These are phyloP conservation scores for Podospora fimiseda DNA, from an alignment of 495 filamentous ascomycete genomes.

Conservation along the genomic window DNA sequence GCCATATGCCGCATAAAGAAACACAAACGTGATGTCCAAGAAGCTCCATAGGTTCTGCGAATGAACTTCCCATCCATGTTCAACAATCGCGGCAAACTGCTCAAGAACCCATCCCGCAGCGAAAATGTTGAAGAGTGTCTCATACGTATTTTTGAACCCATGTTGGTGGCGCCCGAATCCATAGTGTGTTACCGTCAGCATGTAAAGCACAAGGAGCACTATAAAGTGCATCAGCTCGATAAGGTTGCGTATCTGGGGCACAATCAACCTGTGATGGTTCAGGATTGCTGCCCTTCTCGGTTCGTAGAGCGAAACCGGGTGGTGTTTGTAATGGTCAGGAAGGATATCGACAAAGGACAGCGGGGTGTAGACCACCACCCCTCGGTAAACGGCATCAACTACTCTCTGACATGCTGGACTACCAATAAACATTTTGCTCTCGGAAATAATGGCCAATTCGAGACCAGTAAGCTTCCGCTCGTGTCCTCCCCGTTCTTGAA, in stretches of 20 bases:
- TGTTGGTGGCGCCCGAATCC: slow-evolving; percentile 37
- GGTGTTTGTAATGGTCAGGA: slow-evolving; percentile 60
- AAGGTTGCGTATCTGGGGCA: slow-evolving; percentile 52
- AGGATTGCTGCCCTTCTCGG: slow-evolving; percentile 51
- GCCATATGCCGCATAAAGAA: slow-evolving; percentile 51
- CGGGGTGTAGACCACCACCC: slow-evolving; percentile 55
- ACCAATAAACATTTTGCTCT: slow-evolving; percentile 54
- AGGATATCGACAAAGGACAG: slow-evolving; percentile 57
- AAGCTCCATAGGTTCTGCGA: slow-evolving; percentile 65
- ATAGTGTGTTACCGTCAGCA: slow-evolving; percentile 48
- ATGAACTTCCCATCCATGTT: slow-evolving; percentile 63
- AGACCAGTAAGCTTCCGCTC: slow-evolving; percentile 55
- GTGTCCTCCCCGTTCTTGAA: slow-evolving; percentile 41
- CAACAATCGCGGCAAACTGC: slow-evolving; percentile 56
- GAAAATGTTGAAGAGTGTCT: slow-evolving; percentile 51
- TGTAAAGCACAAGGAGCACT: slow-evolving; percentile 49
- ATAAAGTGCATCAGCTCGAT: slow-evolving; percentile 55
- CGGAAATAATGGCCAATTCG: slow-evolving; percentile 57
- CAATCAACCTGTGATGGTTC: slow-evolving; percentile 61
- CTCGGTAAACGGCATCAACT: slow-evolving; percentile 53
- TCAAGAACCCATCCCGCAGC: slow-evolving; percentile 56
- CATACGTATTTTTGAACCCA: slow-evolving; percentile 33
- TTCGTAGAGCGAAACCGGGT: slow-evolving; percentile 56
- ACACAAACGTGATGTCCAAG: slow-evolving; percentile 54
- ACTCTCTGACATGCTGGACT: slow-evolving; percentile 53